Conservation (phyloP, 2,329 filamentous ascomycete species). For the Cytospora chrysosperma region DNA sequence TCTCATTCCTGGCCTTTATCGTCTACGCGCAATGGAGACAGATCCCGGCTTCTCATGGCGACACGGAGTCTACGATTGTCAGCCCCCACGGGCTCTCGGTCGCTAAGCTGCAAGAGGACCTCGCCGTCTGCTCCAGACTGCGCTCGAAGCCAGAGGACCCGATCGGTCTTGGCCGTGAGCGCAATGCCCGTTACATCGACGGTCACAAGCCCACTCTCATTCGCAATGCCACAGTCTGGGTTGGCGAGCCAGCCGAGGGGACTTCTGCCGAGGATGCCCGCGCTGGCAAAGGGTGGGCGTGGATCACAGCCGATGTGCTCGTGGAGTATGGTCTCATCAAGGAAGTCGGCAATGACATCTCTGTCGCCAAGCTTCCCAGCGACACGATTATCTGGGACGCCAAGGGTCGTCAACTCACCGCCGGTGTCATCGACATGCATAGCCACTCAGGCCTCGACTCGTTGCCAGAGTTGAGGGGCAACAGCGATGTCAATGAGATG, state of each 20-base stretch:
- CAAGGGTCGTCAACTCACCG: constrained; percentile 59
- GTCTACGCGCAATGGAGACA: constrained; percentile 46
- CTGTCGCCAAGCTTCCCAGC: constrained; percentile 41
- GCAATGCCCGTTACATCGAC: constrained; percentile 60
- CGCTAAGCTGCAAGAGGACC: constrained; percentile 52
- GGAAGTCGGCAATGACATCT: constrained; percentile 48
- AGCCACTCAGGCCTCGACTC: constrained; percentile 61
- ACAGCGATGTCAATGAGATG: constrained; percentile 62
- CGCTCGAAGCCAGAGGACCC: constrained; percentile 55
- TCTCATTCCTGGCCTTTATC: constrained; percentile 51
- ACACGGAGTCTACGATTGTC: neutral
- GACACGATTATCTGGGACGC: constrained; percentile 56
- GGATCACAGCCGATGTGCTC: constrained; percentile 60
- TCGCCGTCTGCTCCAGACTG: constrained; percentile 56
- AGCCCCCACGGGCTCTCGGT: constrained; percentile 45
- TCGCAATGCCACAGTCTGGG: constrained; percentile 65
- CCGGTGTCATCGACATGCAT: constrained; percentile 72
- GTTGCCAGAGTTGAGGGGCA: constrained; percentile 55
- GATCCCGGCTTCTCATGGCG: constrained; percentile 27
- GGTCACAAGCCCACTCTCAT: constrained; percentile 62
- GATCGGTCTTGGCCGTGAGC: constrained; percentile 53
- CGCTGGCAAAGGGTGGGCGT: constrained; percentile 58
- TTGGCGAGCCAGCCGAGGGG: constrained; percentile 57
- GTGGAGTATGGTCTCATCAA: constrained; percentile 62
- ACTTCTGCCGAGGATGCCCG: constrained; percentile 53